A percentile compares a stretch with the other conserved stretches of the same genome.
Evolutionary conservation across 73 alveolate genomes (phyloP).

Genomic region (Paraurostyla sp.): DNA sequence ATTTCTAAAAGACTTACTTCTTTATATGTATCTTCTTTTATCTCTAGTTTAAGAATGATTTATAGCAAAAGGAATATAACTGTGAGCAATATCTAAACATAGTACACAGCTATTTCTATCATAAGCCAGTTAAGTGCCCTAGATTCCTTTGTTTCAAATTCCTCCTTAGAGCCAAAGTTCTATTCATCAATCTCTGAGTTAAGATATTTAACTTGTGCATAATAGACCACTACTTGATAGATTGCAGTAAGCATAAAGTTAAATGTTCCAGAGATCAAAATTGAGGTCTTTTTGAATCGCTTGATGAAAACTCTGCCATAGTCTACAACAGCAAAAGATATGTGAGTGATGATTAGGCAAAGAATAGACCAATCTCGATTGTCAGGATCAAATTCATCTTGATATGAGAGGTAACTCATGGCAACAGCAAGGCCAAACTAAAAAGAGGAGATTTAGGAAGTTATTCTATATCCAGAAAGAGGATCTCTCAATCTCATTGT

Average conservation of each 20-base stretch:
- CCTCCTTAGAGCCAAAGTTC: slow-evolving; percentile 9
- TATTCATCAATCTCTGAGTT: slow-evolving; percentile 16
- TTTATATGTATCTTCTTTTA: background rate
- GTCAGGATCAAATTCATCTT: slow-evolving; percentile 35
- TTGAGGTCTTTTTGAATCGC: slow-evolving; percentile 5
- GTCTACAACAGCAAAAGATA: slow-evolving; percentile 9
- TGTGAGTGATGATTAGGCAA: background rate
- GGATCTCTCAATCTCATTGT: slow-evolving; percentile 19
- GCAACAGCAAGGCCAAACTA: slow-evolving; percentile 7
- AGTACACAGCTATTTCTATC: slow-evolving; percentile 19
- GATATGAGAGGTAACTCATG: background rate
- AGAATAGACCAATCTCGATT: background rate
- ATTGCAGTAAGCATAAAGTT: background rate
- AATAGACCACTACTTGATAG: background rate
- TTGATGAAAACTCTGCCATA: background rate
- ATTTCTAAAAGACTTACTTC: no score
- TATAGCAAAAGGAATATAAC: background rate
- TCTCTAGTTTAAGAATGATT: background rate
- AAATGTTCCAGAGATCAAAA: background rate
- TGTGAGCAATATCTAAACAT: background rate
- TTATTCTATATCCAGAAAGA: slow-evolving; percentile 10
- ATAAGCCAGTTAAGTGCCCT: slow-evolving; percentile 33
- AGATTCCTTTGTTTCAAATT: background rate
- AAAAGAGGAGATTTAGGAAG: slow-evolving; percentile 10
- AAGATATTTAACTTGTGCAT: slow-evolving; percentile 1